A percentile compares a stretch with the other conserved stretches of the same genome.
These are phyloP conservation scores for Filosporella fistucella DNA, from an alignment of 495 filamentous ascomycete species.

Conservation along the genomic window DNA sequence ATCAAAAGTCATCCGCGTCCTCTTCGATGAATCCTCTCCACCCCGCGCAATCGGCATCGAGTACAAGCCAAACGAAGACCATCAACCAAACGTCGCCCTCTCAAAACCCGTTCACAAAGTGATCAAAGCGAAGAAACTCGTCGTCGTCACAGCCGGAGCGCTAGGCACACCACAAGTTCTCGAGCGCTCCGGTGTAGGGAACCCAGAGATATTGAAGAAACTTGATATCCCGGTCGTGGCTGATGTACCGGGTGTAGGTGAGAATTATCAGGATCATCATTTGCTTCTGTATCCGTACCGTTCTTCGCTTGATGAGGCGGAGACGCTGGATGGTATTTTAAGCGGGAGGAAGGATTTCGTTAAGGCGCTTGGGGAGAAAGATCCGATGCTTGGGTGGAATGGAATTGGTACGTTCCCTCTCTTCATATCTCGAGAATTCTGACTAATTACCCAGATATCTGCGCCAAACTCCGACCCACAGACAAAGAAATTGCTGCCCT, in stretches of 20 bases:
- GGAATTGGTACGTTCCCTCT: constrained; percentile 26
- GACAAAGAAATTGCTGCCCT: constrained; percentile 35
- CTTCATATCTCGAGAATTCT: constrained; percentile 6
- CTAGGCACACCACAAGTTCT: constrained; percentile 58
- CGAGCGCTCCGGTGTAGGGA: constrained; percentile 72
- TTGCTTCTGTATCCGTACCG: constrained; percentile 26
- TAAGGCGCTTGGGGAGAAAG: constrained; percentile 23
- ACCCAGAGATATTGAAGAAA: constrained; percentile 54
- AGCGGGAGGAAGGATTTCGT: constrained; percentile 28
- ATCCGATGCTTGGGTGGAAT: constrained; percentile 31
- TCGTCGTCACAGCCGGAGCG: constrained; percentile 56
- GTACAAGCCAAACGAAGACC: constrained; percentile 28
- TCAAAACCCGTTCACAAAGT: constrained; percentile 21
- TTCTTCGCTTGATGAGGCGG: constrained; percentile 14
- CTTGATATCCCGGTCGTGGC: constrained; percentile 66
- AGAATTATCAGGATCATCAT: constrained; percentile 52
- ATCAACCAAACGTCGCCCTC: constrained; percentile 17
- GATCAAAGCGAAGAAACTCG: constrained; percentile 41
- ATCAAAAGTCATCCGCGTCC: constrained; percentile 42
- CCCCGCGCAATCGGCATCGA: constrained; percentile 40
- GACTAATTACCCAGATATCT: constrained; percentile 33
- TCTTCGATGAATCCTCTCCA: constrained; percentile 37
- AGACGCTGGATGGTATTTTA: constrained; percentile 24
- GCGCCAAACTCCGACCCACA: constrained; percentile 36
- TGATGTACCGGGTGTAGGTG: constrained; percentile 71